phyloP scores from a whole-genome alignment of 2,329 filamentous ascomycete genomes.

The Colletotrichum musae region DNA sequence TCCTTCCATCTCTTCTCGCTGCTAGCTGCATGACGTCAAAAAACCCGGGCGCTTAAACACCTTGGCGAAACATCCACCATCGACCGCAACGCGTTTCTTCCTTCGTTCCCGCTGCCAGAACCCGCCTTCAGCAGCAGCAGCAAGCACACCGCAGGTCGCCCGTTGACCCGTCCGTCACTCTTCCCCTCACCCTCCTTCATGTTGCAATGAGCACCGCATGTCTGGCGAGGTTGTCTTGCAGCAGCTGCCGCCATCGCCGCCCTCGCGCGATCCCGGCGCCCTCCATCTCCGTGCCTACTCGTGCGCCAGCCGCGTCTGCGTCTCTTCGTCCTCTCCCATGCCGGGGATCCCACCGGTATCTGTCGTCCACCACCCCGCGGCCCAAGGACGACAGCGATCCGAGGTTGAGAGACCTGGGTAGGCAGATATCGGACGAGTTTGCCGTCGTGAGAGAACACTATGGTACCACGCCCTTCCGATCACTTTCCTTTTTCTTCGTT shows the following conservation, averaged over 20 bases:
- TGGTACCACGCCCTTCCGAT: conserved; percentile 49
- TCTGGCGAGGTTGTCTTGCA: conserved; percentile 25
- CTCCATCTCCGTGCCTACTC: conserved; percentile 4
- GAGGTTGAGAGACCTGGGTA: conserved; percentile 57
- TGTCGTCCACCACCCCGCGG: conserved; percentile 26
- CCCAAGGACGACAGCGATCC: conserved; percentile 49
- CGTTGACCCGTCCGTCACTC: neutral
- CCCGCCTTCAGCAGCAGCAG: neutral
- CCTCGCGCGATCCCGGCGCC: conserved; percentile 14
- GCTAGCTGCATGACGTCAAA: conserved; percentile 38
- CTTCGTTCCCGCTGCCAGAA: conserved; percentile 12
- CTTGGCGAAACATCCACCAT: conserved; percentile 28
- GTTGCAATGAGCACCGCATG: conserved; percentile 36
- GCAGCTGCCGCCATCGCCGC: conserved; percentile 15
- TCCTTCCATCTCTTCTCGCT: conserved; percentile 5
- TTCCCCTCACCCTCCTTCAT: conserved; percentile 14
- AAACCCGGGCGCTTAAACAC: conserved; percentile 38
- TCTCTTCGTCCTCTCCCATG: conserved; percentile 30
- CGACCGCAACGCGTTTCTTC: conserved; percentile 31
- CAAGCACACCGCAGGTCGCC: neutral
- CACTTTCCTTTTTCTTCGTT: conserved; percentile 11
- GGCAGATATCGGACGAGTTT: conserved; percentile 62
- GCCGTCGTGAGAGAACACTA: conserved; percentile 61
- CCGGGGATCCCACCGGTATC: conserved; percentile 15
- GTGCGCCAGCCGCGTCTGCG: conserved; percentile 40